phyloP scores from a whole-genome alignment of 257 asterid genomes.

The Lavandula angustifolia region DNA sequence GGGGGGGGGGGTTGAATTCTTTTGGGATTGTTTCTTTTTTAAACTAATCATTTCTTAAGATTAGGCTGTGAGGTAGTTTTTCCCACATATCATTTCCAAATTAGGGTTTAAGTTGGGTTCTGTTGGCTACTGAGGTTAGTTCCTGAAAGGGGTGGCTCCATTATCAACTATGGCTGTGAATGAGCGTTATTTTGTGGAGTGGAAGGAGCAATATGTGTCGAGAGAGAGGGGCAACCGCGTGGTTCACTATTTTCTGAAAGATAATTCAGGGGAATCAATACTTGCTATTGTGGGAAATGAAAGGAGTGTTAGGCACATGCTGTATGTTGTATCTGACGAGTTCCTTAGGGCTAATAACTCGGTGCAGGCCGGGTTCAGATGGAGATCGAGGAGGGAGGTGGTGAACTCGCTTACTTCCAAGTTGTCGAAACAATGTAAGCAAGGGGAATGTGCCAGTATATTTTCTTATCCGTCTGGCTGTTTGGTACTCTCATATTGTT shows the following conservation, averaged over 20 bases:
- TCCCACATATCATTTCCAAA: conserved; percentile 13
- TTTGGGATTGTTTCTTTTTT: conserved; percentile 22
- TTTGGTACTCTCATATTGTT: conserved; percentile 12
- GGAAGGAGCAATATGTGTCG: conserved; percentile 92
- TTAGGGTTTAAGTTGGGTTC: conserved; percentile 41
- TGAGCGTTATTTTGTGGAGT: conserved; percentile 82
- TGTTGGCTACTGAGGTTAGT: conserved; percentile 36
- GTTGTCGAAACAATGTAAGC: conserved; percentile 80
- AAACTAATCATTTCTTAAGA: conserved; percentile 19
- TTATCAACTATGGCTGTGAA: conserved; percentile 51
- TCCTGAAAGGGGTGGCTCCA: conserved; percentile 21
- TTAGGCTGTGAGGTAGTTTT: conserved; percentile 14
- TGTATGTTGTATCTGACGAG: conserved; percentile 94
- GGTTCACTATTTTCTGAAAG: conserved; percentile 89
- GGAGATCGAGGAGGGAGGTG: conserved; percentile 99
- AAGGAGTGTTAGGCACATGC: conserved; percentile 98
- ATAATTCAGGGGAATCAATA: conserved; percentile 78
- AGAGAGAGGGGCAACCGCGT: conserved; percentile 94
- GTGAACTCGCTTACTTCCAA: conserved; percentile 97
- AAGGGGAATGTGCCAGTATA: conserved; percentile 65
- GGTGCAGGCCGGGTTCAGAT: conserved; percentile 75
- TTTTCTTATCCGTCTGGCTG: conserved; percentile 17
- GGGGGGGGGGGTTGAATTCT: conserved; percentile 13
- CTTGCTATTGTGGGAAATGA: conserved; percentile 96
- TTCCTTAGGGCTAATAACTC: conserved; percentile 71